A percentile compares a stretch with the other conserved stretches of the same genome.
These are phyloP conservation scores for Physcomitrellopsis africana DNA, from an alignment of 225 moss, liverwort and hornwort species.

Conservation along the genomic window DNA sequence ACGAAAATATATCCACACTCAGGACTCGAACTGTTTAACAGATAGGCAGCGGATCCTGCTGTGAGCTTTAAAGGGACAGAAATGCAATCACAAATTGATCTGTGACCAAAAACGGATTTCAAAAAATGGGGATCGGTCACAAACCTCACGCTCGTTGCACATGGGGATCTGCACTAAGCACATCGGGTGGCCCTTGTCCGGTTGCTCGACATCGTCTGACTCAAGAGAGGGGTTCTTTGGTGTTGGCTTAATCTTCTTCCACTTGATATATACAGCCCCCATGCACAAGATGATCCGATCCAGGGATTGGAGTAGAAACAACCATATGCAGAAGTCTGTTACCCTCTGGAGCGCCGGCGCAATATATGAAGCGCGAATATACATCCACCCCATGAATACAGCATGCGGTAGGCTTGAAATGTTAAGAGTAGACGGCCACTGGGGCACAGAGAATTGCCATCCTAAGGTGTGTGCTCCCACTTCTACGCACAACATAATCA, in stretches of 20 bases:
- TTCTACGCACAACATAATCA: conserved; percentile 67
- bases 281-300: conserved; percentile 66
- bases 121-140: conserved; percentile 5
- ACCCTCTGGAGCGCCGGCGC: conserved; percentile 68
- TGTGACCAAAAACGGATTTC: neutral
- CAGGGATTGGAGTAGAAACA: conserved; percentile 72
- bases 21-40: neutral
- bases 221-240: conserved; percentile 52
- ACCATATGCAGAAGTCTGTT: conserved; percentile 60
- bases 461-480: conserved; percentile 64
- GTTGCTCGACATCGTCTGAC: conserved; percentile 60
- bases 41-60: neutral
- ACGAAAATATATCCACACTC: neutral
- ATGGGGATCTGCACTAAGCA: conserved; percentile 73
- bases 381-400: conserved; percentile 29
- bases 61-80: neutral
- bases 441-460: conserved; percentile 65
- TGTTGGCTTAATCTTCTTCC: conserved; percentile 49
- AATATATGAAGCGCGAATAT: conserved; percentile 33
- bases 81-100: no score
- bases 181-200: conserved; percentile 63
- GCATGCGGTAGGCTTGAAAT: conserved; percentile 15
- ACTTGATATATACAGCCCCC: conserved; percentile 65
- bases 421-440: conserved; percentile 26
- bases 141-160: conserved; percentile 82